These are phyloP conservation scores for Talaromyces islandicus DNA, from an alignment of 2,329 filamentous ascomycete genomes.

Conservation along the genomic window DNA sequence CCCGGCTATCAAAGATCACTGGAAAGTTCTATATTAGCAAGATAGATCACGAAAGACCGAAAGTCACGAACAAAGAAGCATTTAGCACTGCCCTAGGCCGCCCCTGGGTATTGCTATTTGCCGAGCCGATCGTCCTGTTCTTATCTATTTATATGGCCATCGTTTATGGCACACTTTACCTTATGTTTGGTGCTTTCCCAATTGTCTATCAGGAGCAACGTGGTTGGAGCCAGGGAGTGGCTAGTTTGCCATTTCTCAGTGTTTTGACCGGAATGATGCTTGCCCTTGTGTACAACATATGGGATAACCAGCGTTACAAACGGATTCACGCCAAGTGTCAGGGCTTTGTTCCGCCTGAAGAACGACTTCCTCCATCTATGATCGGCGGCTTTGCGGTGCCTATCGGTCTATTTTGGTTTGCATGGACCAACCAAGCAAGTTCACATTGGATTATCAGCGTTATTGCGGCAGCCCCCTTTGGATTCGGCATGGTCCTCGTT, in stretches of 20 bases:
- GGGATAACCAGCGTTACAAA: conserved; percentile 35
- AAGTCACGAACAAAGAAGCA: conserved; percentile 33
- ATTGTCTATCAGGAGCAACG: conserved; percentile 29
- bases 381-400: conserved; percentile 45
- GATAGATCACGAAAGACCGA: conserved; percentile 23
- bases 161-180: conserved; percentile 23
- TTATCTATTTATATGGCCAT: conserved; percentile 23
- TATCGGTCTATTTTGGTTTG: conserved; percentile 44
- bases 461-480: conserved; percentile 27
- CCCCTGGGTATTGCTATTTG: conserved; percentile 20
- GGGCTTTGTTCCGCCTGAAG: conserved; percentile 56
- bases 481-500: conserved; percentile 36
- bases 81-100: conserved; percentile 18
- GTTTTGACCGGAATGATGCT: conserved; percentile 36
- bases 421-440: conserved; percentile 37
- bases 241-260: conserved; percentile 38
- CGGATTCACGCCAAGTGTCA: conserved; percentile 39
- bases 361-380: conserved; percentile 46
- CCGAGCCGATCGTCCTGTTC: conserved; percentile 23
- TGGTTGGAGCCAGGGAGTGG: conserved; percentile 32
- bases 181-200: conserved; percentile 23
- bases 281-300: conserved; percentile 32
- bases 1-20: conserved; percentile 41
- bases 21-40: conserved; percentile 43
- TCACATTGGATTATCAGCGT: conserved; percentile 34